phyloP scores from a whole-genome alignment of 2,329 filamentous ascomycete species.

The Teratosphaeriaceae sp. region DNA sequence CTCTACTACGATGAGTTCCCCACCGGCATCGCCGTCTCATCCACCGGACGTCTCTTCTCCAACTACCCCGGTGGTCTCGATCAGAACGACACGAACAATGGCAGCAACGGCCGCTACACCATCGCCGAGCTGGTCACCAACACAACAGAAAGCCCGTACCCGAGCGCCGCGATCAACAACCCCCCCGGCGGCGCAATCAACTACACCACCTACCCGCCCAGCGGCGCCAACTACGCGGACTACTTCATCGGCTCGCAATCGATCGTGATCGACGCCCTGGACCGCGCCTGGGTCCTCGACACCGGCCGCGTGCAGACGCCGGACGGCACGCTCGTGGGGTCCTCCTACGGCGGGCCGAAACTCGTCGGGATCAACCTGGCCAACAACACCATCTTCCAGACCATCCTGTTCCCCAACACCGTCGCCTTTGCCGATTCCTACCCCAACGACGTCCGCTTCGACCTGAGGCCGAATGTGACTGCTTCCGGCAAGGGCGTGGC shows the following conservation, averaged over 20 bases:
- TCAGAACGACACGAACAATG: constrained; percentile 32
- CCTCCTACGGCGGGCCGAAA: constrained; percentile 45
- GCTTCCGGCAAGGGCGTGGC: constrained; percentile 41
- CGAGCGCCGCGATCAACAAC: constrained; percentile 39
- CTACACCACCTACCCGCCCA: constrained; percentile 41
- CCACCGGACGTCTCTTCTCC: constrained; percentile 44
- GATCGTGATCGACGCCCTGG: constrained; percentile 44
- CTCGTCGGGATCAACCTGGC: constrained; percentile 43
- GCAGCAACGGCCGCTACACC: constrained; percentile 38
- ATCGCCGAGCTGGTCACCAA: constrained; percentile 43
- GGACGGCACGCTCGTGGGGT: constrained; percentile 39
- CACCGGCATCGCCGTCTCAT: constrained; percentile 46
- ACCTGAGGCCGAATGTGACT: constrained; percentile 38
- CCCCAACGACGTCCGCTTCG: constrained; percentile 49
- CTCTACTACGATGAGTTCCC: constrained; percentile 47
- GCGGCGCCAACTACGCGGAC: constrained; percentile 41
- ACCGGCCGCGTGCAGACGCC: constrained; percentile 41
- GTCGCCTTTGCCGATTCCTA: constrained; percentile 46
- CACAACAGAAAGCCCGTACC: constrained; percentile 40
- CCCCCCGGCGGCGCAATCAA: constrained; percentile 47
- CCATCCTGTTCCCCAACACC: constrained; percentile 43
- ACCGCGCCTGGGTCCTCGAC: constrained; percentile 49
- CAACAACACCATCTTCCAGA: constrained; percentile 42
- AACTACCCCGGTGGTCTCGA: constrained; percentile 48
- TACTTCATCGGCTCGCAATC: constrained; percentile 48